phyloP scores from a whole-genome alignment of 768 basidiomycete species.

The Sporobolomyces pararoseus region DNA sequence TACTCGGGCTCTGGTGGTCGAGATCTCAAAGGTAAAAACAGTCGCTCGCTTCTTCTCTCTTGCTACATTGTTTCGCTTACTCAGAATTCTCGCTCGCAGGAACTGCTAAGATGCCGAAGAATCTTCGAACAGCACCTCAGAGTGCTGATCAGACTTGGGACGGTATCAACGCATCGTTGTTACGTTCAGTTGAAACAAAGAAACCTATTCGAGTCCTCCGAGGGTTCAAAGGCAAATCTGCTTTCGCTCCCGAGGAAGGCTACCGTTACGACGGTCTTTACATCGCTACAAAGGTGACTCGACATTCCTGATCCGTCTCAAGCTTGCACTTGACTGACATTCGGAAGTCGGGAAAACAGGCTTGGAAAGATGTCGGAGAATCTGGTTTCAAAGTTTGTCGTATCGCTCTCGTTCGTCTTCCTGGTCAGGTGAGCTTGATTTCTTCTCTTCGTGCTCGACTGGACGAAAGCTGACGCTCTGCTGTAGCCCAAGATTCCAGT shows the following conservation, averaged over 20 bases:
- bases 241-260: slow-evolving; percentile 52
- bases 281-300: slow-evolving; percentile 23
- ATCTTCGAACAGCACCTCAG: slow-evolving; percentile 84
- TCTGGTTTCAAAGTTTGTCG: slow-evolving; percentile 74
- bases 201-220: slow-evolving; percentile 83
- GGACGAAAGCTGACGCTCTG: neutral
- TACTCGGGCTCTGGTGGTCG: slow-evolving; percentile 63
- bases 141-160: slow-evolving; percentile 49
- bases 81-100: slow-evolving; percentile 46
- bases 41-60: no score
- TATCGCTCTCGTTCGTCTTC: slow-evolving; percentile 63
- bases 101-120: slow-evolving; percentile 75
- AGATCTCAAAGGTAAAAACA: slow-evolving; percentile 66
- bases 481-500: slow-evolving; percentile 18
- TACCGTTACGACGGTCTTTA: slow-evolving; percentile 92
- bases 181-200: slow-evolving; percentile 72
- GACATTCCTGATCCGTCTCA: neutral
- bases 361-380: slow-evolving; percentile 50
- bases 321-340: neutral
- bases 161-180: slow-evolving; percentile 48
- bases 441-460: neutral
- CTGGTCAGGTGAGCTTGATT: slow-evolving; percentile 17
- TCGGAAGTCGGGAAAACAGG: slow-evolving; percentile 75
- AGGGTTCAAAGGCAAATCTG: slow-evolving; percentile 61
- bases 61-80: neutral